phyloP scores from a whole-genome alignment of 306 rosid species.

The Acacia acuminata region DNA sequence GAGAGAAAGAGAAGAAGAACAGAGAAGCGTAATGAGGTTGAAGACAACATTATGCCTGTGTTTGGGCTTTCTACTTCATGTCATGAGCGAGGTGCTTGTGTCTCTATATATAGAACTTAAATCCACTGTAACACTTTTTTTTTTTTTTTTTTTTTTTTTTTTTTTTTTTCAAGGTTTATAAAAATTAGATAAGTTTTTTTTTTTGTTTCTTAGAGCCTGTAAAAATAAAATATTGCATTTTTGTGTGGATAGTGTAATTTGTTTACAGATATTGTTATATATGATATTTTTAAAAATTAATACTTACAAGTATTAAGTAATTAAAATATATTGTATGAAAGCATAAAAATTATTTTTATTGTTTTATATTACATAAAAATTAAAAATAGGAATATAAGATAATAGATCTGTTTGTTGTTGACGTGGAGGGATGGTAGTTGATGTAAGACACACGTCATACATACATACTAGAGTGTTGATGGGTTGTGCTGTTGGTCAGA shows the following conservation, averaged over 20 bases:
- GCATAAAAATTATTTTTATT: no score
- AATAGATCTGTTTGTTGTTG: not conserved
- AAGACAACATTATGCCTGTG: constrained; percentile 34
- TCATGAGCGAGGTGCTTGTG: constrained; percentile 9
- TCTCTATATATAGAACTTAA: constrained; percentile 17
- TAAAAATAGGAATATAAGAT: no score
- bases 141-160: not conserved
- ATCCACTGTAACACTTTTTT: not conserved
- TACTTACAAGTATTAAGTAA: no score
- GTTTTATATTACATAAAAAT: no score
- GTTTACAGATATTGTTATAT: no score
- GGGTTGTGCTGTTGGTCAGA: not conserved
- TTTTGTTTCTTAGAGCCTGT: no score
- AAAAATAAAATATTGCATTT: no score
- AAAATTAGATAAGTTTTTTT: not conserved
- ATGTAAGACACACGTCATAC: not conserved
- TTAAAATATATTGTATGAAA: no score
- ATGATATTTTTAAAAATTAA: no score
- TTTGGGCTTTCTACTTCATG: not conserved
- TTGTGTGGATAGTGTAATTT: no score
- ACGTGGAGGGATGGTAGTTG: not conserved
- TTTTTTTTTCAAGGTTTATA: not conserved
- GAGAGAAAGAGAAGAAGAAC: constrained; percentile 28
- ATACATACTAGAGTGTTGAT: not conserved
- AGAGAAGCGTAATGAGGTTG: constrained; percentile 18